These are phyloP conservation scores for Chaetomium olivaceum DNA, from an alignment of 2,329 filamentous ascomycete species.

Conservation along the genomic window DNA sequence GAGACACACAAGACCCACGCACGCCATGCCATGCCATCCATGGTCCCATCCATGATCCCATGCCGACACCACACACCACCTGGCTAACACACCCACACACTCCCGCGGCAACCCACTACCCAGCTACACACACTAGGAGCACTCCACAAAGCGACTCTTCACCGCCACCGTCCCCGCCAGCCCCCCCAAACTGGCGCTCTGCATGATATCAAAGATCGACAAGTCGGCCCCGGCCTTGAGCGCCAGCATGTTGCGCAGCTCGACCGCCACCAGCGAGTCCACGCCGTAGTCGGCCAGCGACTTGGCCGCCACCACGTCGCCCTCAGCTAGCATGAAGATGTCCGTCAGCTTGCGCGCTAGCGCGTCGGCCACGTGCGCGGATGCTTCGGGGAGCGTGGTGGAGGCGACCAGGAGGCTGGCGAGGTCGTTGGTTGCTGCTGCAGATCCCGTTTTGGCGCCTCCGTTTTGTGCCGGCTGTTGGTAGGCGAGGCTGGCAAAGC, in stretches of 20 bases:
- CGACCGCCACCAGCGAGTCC: constrained; percentile 47
- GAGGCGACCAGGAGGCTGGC: constrained; percentile 14
- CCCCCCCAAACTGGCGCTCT: constrained; percentile 26
- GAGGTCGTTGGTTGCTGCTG: constrained; percentile 13
- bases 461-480: constrained; percentile 6
- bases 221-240: constrained; percentile 40
- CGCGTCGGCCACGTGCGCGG: constrained; percentile 28
- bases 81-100: no score
- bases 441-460: neutral
- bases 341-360: constrained; percentile 38
- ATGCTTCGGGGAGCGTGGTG: constrained; percentile 23
- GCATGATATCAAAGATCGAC: constrained; percentile 43
- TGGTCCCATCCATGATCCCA: no score
- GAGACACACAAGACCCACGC: neutral
- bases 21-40: neutral
- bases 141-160: constrained; percentile 26
- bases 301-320: constrained; percentile 36
- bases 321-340: constrained; percentile 37
- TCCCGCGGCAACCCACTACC: no score
- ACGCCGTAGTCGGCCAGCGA: constrained; percentile 41
- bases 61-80: no score
- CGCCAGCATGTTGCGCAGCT: constrained; percentile 46
- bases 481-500: constrained; percentile 26
- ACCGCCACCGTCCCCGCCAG: constrained; percentile 25
- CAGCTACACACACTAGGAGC: neutral